These are phyloP conservation scores for Vinca minor DNA, from an alignment of 257 asterid genomes.

Conservation along the genomic window DNA sequence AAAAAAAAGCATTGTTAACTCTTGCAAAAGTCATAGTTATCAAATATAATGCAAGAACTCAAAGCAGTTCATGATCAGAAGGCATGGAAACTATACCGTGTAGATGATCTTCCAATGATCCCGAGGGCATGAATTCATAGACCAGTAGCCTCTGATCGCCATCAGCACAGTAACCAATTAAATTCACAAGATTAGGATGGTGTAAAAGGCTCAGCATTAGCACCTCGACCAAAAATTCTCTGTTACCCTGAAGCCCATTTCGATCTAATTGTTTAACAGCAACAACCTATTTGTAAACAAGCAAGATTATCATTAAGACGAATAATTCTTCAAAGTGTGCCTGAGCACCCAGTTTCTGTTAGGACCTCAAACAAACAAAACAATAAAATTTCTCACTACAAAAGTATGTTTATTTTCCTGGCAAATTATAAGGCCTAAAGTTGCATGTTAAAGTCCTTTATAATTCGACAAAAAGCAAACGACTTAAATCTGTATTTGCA, in stretches of 20 bases:
- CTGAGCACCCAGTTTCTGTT: no score
- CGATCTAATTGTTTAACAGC: constrained; percentile 97
- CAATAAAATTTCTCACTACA: background rate
- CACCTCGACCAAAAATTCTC: constrained; percentile 96
- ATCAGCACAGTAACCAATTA: constrained; percentile 95
- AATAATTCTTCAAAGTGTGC: no score
- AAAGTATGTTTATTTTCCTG: background rate
- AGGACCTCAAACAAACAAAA: background rate
- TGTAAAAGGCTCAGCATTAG: constrained; percentile 98
- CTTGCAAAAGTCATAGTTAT: background rate
- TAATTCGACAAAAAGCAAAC: background rate
- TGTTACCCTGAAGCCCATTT: constrained; percentile 96
- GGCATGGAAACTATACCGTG: constrained; percentile 52
- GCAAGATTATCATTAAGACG: constrained; percentile 1
- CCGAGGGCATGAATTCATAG: constrained; percentile 95
- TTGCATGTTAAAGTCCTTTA: no score
- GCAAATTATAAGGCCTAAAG: background rate
- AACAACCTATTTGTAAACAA: constrained; percentile 48
- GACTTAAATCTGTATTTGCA: background rate
- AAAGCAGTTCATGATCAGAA: no score
- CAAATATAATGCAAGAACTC: background rate
- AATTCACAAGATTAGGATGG: constrained; percentile 84
- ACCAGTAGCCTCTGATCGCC: constrained; percentile 99
- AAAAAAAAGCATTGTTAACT: background rate
- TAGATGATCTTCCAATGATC: constrained; percentile 95